Base-by-base conservation (phyloP, 495 filamentous ascomycete genomes). In the Penicillium desertorum region DNA sequence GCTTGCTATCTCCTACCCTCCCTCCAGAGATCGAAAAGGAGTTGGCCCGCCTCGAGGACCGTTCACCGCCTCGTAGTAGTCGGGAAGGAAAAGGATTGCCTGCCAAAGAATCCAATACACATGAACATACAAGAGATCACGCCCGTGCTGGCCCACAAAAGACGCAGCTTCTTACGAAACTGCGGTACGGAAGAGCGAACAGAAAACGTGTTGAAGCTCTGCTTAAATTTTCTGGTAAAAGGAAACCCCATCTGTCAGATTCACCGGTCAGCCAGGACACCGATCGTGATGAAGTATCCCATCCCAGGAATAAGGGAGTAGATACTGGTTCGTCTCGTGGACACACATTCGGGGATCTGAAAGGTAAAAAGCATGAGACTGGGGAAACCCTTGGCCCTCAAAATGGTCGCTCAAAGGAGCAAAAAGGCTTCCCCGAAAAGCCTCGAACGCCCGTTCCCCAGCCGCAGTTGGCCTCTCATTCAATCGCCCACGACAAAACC, bases 1-100 rank as follows among this genome's bases (percentile, higher is more conserved):
- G 68, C 23, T 67, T 79, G 27, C 56, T 79, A 22, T 79, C 76
- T 14, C 75, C 74, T 9, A 78, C 77, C n/a, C 66, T 81, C 9
- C 76, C 79, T 9, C 76, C 77, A 14, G 71, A 78, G 42, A 71
- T 81, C 45, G 79, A 81, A 56, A 78, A 75, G 55, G 77, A 79
- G 53, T 55, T 81, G 5, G 72, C 76, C 11, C 67, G 60, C 42
- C 59, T 74, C 43, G 63, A 65, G 29, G 68, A 70, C 22, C 63
- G 61, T 17, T 59, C 58, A 10, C 58, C 65, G 3, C 41, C 55
- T n/a, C 61, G 52, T 14, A 48, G 34, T 41, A 44, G 14, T 61
- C 61, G 19, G 53, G 30, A 32, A 16, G 53, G 37, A 36, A 47
- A 55, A 22, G 20, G 30, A 41, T 20, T 55, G 22, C 53, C 43